These are phyloP conservation scores for Teunomyces tritomae DNA, from an alignment of 805 yeast genomes.

Conservation along the genomic window DNA sequence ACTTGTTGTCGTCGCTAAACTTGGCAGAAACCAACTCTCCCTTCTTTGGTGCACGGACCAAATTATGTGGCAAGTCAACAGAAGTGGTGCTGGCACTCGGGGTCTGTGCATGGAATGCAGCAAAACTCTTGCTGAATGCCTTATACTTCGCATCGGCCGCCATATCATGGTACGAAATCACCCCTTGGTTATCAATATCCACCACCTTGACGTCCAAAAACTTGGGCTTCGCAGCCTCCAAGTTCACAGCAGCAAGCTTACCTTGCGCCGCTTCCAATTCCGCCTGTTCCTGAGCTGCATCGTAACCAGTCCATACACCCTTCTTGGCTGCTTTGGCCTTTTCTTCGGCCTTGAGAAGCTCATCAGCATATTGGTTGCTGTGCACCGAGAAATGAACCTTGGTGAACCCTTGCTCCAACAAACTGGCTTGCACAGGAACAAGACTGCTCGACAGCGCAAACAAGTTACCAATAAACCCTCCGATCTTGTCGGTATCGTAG, in stretches of 20 bases:
- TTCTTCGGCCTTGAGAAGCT: slow-evolving; percentile 60
- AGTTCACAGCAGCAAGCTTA: slow-evolving; percentile 17
- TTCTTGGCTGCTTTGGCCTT: slow-evolving; percentile 50
- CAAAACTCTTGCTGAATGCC: slow-evolving; percentile 47
- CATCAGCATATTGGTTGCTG: slow-evolving; percentile 53
- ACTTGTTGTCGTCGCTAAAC: slow-evolving; percentile 51
- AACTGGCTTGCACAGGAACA: slow-evolving; percentile 53
- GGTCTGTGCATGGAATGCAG: slow-evolving; percentile 39
- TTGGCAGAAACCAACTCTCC: slow-evolving; percentile 58
- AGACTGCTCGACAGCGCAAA: slow-evolving; percentile 47
- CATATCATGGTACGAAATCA: slow-evolving; percentile 47
- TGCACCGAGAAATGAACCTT: slow-evolving; percentile 61
- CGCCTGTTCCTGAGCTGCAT: slow-evolving; percentile 36
- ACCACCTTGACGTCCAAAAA: slow-evolving; percentile 54
- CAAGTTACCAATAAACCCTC: slow-evolving; percentile 76
- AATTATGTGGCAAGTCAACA: slow-evolving; percentile 37
- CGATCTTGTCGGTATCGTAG: slow-evolving; percentile 68
- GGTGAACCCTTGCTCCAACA: slow-evolving; percentile 63
- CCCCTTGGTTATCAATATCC: slow-evolving; percentile 44
- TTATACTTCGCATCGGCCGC: slow-evolving; percentile 36
- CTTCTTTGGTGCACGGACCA: slow-evolving; percentile 46
- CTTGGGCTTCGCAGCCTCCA: slow-evolving; percentile 34
- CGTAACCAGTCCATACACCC: slow-evolving; percentile 71
- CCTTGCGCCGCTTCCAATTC: slow-evolving; percentile 22
- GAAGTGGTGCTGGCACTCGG: slow-evolving; percentile 37